phyloP scores from a whole-genome alignment of 257 asterid species.

The Plantago ovata region DNA sequence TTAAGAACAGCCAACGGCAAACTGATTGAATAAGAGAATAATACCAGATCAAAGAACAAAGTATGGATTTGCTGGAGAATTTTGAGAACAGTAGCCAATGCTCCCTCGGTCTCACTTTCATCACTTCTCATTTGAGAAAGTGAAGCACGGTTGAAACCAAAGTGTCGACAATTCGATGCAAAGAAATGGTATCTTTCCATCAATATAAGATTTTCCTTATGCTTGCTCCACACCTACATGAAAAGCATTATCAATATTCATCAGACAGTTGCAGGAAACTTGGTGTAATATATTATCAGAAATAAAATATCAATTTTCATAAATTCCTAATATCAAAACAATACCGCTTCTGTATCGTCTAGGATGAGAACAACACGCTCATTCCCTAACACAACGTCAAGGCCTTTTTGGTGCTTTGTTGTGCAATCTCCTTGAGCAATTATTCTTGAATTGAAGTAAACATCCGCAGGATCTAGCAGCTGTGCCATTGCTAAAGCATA shows the following conservation, averaged over 20 bases:
- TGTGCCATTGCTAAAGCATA: slow-evolving; percentile 88
- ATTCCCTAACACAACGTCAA: slow-evolving; percentile 87
- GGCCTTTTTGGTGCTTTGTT: slow-evolving; percentile 74
- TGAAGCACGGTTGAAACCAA: slow-evolving; percentile 58
- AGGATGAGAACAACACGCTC: slow-evolving; percentile 84
- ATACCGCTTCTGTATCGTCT: slow-evolving; percentile 92
- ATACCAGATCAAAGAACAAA: slow-evolving; percentile 57
- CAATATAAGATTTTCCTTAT: slow-evolving; percentile 73
- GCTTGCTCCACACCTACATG: slow-evolving; percentile 78
- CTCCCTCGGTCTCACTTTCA: slow-evolving; percentile 87
- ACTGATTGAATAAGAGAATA: neutral
- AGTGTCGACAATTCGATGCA: slow-evolving; percentile 78
- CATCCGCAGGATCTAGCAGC: slow-evolving; percentile 72
- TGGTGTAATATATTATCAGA: neutral
- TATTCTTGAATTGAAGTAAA: slow-evolving; percentile 71
- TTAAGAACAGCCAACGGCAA: neutral
- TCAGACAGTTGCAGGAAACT: neutral
- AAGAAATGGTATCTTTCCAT: slow-evolving; percentile 92
- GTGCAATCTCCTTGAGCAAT: slow-evolving; percentile 92
- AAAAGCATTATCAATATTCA: slow-evolving; percentile 4
- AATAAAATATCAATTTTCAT: neutral
- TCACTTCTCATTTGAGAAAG: slow-evolving; percentile 62
- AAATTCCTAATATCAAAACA: slow-evolving; percentile 4
- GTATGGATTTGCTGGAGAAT: slow-evolving; percentile 59
- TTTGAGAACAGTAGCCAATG: slow-evolving; percentile 67